phyloP scores from a whole-genome alignment of 805 yeast species.

The Naumovozyma castellii region DNA sequence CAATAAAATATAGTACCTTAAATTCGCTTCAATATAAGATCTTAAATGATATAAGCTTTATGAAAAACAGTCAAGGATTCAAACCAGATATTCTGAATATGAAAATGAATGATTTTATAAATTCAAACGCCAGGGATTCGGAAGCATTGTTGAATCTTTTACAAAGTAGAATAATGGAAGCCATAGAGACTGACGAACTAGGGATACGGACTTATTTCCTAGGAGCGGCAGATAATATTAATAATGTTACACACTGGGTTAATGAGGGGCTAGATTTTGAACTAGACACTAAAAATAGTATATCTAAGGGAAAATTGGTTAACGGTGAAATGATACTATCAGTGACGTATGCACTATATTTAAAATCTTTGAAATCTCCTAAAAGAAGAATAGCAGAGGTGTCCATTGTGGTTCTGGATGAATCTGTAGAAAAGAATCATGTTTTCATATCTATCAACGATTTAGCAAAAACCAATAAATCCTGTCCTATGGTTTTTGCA shows the following conservation, averaged over 20 bases:
- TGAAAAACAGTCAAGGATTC: not conserved
- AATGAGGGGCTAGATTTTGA: constrained; percentile 10
- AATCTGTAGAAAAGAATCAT: constrained; percentile 2
- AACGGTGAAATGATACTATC: constrained; percentile 9
- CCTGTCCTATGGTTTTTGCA: constrained; percentile 16
- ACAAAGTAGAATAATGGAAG: constrained; percentile 16
- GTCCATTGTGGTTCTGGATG: constrained; percentile 10
- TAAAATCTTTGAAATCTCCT: constrained; percentile 1
- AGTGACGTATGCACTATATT: constrained; percentile 12
- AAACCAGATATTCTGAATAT: constrained; percentile 3
- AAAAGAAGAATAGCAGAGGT: constrained; percentile 11
- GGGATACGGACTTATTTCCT: constrained; percentile 14
- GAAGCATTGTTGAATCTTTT: constrained; percentile 9
- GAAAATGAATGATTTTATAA: constrained; percentile 1
- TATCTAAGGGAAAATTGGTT: constrained; percentile 6
- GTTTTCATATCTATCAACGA: constrained; percentile 4
- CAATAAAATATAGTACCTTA: constrained; percentile 10
- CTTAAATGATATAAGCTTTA: not conserved
- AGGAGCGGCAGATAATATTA: not conserved
- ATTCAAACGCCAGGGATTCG: constrained; percentile 2
- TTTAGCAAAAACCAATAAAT: constrained; percentile 3
- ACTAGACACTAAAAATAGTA: constrained; percentile 6
- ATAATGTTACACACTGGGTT: constrained; percentile 5
- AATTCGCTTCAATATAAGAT: constrained; percentile 10
- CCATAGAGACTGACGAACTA: constrained; percentile 16